Conservation (phyloP, 2,329 filamentous ascomycete genomes). For the Curvularia verruculosa region DNA sequence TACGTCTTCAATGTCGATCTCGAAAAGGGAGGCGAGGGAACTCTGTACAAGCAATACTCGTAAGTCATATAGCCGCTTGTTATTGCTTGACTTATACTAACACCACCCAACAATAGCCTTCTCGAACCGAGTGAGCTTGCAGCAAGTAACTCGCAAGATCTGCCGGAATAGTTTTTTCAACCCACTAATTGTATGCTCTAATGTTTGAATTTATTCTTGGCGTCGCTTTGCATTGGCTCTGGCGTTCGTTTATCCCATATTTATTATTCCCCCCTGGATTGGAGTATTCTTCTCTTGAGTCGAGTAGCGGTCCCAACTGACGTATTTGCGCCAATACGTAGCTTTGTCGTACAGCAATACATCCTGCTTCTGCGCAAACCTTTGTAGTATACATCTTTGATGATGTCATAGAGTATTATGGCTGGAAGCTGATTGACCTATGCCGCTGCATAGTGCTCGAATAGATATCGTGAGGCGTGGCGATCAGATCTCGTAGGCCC, state of each 20-base stretch:
- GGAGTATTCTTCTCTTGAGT: constrained; percentile 17
- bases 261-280: constrained; percentile 33
- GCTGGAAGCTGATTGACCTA: constrained; percentile 3
- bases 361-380: constrained; percentile 3
- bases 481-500: constrained; percentile 11
- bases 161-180: constrained; percentile 32
- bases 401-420: constrained; percentile 15
- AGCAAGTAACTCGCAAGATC: constrained; percentile 38
- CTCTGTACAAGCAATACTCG: constrained; percentile 90
- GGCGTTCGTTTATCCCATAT: constrained; percentile 33
- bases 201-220: background rate
- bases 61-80: constrained; percentile 59
- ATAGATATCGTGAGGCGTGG: constrained; percentile 19
- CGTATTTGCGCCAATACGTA: constrained; percentile 8
- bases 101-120: constrained; percentile 28
- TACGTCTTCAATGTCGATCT: constrained; percentile 96
- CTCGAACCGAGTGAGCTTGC: constrained; percentile 46
- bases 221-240: constrained; percentile 36
- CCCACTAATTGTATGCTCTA: constrained; percentile 9
- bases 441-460: constrained; percentile 8
- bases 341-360: constrained; percentile 2
- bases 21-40: constrained; percentile 91
- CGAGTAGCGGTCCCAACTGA: constrained; percentile 1
- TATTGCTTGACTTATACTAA: constrained; percentile 19
- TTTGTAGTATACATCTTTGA: background rate